phyloP scores from a whole-genome alignment of 768 basidiomycete species.

The Boletellus ananiceps region DNA sequence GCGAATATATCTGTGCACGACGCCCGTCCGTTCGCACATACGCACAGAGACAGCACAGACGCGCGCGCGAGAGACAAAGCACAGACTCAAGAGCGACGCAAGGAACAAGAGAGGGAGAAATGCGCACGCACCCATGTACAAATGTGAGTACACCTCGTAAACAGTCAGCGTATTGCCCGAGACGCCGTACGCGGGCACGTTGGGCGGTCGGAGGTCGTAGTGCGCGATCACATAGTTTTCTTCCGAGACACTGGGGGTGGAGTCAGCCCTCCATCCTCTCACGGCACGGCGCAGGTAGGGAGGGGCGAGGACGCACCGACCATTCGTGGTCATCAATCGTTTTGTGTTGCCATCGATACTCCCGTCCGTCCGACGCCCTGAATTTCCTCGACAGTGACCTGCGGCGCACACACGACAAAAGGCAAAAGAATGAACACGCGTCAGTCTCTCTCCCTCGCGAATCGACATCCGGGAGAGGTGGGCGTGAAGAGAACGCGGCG shows the following conservation, averaged over 20 bases:
- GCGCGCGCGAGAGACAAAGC: background rate
- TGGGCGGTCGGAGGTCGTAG: slow-evolving; percentile 55
- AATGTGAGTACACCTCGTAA: slow-evolving; percentile 48
- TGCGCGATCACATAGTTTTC: slow-evolving; percentile 59
- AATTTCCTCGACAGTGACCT: slow-evolving; percentile 71
- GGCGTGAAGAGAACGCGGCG: background rate
- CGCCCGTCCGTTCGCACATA: slow-evolving; percentile 2
- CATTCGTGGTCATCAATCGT: slow-evolving; percentile 61
- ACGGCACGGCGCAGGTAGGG: background rate
- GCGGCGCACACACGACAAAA: background rate
- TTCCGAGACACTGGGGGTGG: slow-evolving; percentile 43
- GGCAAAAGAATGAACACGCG: too few species aligned
- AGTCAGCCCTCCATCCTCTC: slow-evolving; percentile 4
- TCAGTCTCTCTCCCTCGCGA: too few species aligned
- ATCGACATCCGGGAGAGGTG: too few species aligned
- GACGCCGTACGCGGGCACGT: slow-evolving; percentile 51
- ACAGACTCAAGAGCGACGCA: too few species aligned
- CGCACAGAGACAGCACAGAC: too few species aligned
- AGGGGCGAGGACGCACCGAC: slow-evolving; percentile 51
- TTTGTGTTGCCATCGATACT: slow-evolving; percentile 65
- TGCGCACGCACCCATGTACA: slow-evolving; percentile 47
- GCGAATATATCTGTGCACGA: slow-evolving; percentile 47
- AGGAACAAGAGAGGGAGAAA: too few species aligned
- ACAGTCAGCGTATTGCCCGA: slow-evolving; percentile 63
- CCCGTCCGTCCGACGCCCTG: slow-evolving; percentile 59